Base-by-base conservation (phyloP, 225 moss, liverwort and hornwort genomes). In the Polytrichum commune region DNA sequence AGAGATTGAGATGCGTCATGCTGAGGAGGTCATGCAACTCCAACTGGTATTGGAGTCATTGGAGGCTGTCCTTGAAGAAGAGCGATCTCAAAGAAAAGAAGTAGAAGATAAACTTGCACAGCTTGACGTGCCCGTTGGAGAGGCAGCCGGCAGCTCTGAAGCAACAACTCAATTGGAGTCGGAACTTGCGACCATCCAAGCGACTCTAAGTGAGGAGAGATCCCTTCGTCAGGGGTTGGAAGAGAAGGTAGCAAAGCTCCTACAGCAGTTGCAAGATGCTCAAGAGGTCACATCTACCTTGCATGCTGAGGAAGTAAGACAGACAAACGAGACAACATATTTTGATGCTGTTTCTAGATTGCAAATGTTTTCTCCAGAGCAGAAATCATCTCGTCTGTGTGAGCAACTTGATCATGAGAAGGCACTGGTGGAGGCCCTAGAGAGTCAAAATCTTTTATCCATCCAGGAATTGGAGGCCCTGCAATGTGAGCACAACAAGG, bases 1-100 rank as follows among this genome's bases (percentile, higher is more conserved):
- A 63, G 87, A 93, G 53, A 76, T 92, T 56, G 93, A 96, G 82
- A 93, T 91, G 96, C 86, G 92, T 16, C 93, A 93, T 69, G 84
- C 90, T 5, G 96, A 97, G 61, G 92, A 92, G 62, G 86, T 97
- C 16, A 86, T 80, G 82, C 90, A 90, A 8, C 68, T 97, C 2
- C 93, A 93, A 64, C 71, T 93, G 56, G 88, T 89, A 75, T 77
- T 97, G 70, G 96, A 97, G 74, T 88, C 90, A 23, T 67, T 92
- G 8, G 93, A 97, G 74, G 83, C 78, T 19, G 81, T 89, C 56
- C 79, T 93, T 20, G 91, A 87, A 64, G 92, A 93, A 33, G 96
- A 93, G 29, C 89, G 81, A 68, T 65, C 83, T 55, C 87, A 86
- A 65, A 83, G 75, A 64, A 75, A 75, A 69, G 83, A 83, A 18